Base-by-base conservation (phyloP, 768 basidiomycete genomes). In the Rhodosporidiobolus sp. region DNA sequence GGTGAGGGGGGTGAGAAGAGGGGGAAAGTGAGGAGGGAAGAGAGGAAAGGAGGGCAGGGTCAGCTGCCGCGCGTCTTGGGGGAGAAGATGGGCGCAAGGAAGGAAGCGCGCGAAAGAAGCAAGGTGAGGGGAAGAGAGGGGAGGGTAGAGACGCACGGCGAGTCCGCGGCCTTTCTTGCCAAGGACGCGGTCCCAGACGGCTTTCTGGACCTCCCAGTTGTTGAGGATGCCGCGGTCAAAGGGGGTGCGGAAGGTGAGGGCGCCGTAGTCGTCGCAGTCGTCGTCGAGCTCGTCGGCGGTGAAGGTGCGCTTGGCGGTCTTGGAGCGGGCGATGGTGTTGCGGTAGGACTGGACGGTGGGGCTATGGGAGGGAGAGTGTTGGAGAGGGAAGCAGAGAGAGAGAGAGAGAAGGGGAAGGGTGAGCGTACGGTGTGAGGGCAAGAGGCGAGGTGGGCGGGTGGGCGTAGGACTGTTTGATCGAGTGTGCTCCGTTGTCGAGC, bases 191-290 rank as follows among this genome's bases (percentile, higher is more conserved):
- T 97, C 94, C 94, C 94, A 97, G 10, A 98, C 85, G 26, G 90
- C 89, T 81, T 95, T 95, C 81, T 98, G 88, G 5, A 90, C 90
- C 74, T 96, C 94, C 94, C 94, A 98, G 78, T 95, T 93, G 38
- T 91, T 89, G 24, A 95, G 83, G 81, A 90, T 92, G 35, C 94
- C 94, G 86, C 90, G 88, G 81, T 96, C 94, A 72, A 94, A 89
- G 0, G 94, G 91, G 49, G 93, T 80, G 22, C 92, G 86, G 79
- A 90, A 94, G 69, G 88, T 86, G 72, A 96, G 83, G 1, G 90
- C 88, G 3, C 91, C 88, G 74, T 88, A 89, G 80, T 96, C 92
- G 53, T 82, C 84, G 81, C 94, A 95, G 22, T 82, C 82, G 32
- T 85, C 63, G 28, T 80, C 86, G 66, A 94, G 82, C 79, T 97